Percentiles rank a stretch among this genome's conserved stretches.
Conservation (phyloP, 1,284 basidiomycete genomes). For the Vanrija sp. region DNA sequence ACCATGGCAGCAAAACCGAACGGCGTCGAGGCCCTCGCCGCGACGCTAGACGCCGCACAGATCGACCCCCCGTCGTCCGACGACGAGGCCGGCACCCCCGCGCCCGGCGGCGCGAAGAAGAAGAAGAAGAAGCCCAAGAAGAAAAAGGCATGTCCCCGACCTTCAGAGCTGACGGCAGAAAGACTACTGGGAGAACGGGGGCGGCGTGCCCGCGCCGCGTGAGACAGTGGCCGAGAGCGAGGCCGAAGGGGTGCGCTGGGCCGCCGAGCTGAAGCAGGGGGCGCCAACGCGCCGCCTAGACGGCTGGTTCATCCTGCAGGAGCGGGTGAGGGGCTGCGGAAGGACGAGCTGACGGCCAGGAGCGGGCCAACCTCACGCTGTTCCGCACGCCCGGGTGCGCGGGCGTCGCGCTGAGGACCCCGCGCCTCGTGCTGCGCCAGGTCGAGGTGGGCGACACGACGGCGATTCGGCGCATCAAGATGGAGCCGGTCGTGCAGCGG, state of each 20-base stretch:
- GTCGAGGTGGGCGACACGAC: constrained; percentile 31
- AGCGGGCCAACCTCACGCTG: constrained; percentile 16
- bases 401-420: constrained; percentile 27
- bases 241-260: constrained; percentile 23
- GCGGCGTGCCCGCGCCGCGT: constrained; percentile 21
- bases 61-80: background rate
- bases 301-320: constrained; percentile 23
- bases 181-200: constrained; percentile 15
- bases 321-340: constrained; percentile 18
- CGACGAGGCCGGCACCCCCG: background rate
- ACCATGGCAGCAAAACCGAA: too few relatives aligned
- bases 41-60: too few relatives aligned
- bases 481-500: constrained; percentile 42
- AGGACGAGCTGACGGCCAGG: constrained; percentile 6
- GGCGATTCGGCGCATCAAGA: constrained; percentile 41
- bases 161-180: constrained; percentile 5
- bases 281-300: constrained; percentile 15
- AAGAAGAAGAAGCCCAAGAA: constrained; percentile 19
- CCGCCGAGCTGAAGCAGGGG: constrained; percentile 17
- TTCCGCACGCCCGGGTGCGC: constrained; percentile 35
- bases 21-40: too few relatives aligned
- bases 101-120: constrained; percentile 10
- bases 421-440: constrained; percentile 31
- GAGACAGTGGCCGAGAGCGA: constrained; percentile 14
- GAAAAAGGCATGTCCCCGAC: constrained; percentile 5